Evolutionary conservation across 2,329 filamentous ascomycete genomes (phyloP), one percentile per base, ranked within the genome.

Genomic region (Penicillium sp.): DNA sequence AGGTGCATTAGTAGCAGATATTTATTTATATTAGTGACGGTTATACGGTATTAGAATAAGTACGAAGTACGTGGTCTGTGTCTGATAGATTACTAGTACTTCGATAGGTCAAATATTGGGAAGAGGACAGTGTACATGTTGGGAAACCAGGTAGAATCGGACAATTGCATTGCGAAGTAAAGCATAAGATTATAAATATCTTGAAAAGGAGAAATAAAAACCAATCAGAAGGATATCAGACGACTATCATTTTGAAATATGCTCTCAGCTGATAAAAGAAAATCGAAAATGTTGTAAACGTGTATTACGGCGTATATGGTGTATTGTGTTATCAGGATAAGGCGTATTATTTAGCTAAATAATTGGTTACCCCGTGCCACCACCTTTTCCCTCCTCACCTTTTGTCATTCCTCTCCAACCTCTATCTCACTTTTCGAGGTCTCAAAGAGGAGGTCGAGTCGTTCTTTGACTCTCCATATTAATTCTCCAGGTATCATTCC

Each of bases 351-450:
- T 56, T 40, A 46, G 34, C 53, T 51, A 59, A 59, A 59, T 60
- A 52, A 56, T 55, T 60, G 58, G 52, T 63, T 59, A 56, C 53
- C 51, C 57, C 57, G 56, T 58, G 48, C 53, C 52, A 53, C 52
- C 49, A 51, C 48, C 43, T 46, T 50, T 48, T 48, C 39, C 35
- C 41, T 39, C 42, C 45, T 43, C 37, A 32, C 51, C 38, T 50
- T 51, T 37, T 52, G 41, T 40, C 48, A 45, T 43, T 48, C 35
- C 40, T 40, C 43, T 46, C 41, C 47, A 33, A 42, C 34, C 29
- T 35, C 22, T 29, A 32, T 42, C 37, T 39, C 40, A 32, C 40
- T 39, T 33, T 39, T 40, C 34, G 24, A 47, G 45, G 21, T 44
- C 21, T 32, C 31, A 24, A 10, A 37, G 39, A 45, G 21, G 35